Evolutionary conservation across 805 yeast species (phyloP).

Genomic region (Teunomyces tritomae): DNA sequence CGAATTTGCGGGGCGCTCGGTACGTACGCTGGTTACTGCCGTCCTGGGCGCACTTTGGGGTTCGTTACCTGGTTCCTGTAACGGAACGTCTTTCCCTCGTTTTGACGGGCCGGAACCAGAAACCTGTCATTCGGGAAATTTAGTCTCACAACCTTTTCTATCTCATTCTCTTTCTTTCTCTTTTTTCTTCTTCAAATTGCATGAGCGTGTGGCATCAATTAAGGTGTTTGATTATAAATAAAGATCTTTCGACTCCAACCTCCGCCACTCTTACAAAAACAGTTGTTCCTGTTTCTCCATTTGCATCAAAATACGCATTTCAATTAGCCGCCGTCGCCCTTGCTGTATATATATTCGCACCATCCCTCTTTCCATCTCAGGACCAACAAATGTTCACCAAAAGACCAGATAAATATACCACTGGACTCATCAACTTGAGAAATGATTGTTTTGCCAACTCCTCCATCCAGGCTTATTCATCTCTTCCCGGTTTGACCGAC

Average conservation of each 20-base stretch:
- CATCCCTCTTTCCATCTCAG: constrained; percentile 5
- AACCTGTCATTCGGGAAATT: too few species aligned
- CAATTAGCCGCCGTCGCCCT: constrained; percentile 5
- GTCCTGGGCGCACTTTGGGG: too few species aligned
- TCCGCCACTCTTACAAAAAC: neutral
- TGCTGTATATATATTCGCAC: constrained; percentile 11
- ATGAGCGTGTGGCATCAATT: constrained; percentile 3
- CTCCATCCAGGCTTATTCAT: constrained; percentile 73
- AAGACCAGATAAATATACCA: constrained; percentile 71
- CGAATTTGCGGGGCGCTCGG: neutral
- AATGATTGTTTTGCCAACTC: constrained; percentile 94
- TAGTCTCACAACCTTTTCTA: too few species aligned
- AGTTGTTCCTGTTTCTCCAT: neutral
- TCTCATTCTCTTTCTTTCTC: too few species aligned
- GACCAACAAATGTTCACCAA: constrained; percentile 39
- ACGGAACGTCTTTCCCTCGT: too few species aligned
- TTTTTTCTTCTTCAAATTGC: neutral
- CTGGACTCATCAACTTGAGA: constrained; percentile 77
- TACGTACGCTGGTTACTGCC: neutral
- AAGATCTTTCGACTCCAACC: neutral
- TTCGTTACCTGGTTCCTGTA: too few species aligned
- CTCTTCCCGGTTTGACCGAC: constrained; percentile 56
- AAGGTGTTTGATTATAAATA: constrained; percentile 1
- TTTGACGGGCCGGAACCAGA: too few species aligned
- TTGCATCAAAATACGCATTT: neutral